These are phyloP conservation scores for Casuarina glauca DNA, from an alignment of 306 rosid species.

Conservation along the genomic window DNA sequence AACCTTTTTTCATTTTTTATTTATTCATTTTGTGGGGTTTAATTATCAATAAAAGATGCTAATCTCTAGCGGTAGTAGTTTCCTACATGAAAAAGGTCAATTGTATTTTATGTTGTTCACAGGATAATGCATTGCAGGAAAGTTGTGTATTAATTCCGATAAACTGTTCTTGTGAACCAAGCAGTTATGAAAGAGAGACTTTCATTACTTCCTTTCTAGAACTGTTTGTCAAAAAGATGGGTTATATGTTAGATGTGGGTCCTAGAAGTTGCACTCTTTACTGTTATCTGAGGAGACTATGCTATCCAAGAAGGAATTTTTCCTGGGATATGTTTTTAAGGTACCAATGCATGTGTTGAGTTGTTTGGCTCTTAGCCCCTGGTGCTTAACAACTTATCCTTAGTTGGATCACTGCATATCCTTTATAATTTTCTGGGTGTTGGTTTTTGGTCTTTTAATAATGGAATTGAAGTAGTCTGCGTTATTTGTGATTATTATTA, in stretches of 20 bases:
- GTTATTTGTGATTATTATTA: slow-evolving; percentile 14
- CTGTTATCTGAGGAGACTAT: not conserved
- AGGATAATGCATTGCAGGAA: not conserved
- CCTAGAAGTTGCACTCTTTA: not conserved
- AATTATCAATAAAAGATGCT: not conserved
- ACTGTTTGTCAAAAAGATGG: not conserved
- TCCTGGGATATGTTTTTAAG: not conserved
- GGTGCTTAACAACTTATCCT: not conserved
- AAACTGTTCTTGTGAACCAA: not conserved
- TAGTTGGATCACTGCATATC: not conserved
- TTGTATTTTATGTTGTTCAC: not conserved
- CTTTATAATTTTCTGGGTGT: slow-evolving; percentile 4
- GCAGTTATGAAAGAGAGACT: not conserved
- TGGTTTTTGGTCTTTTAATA: slow-evolving; percentile 6
- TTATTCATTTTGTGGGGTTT: not conserved
- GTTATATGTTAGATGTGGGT: not conserved
- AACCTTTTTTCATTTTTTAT: not conserved
- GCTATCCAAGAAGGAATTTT: not conserved
- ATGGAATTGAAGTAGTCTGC: slow-evolving; percentile 10
- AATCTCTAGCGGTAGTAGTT: not conserved
- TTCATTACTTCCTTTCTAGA: not conserved
- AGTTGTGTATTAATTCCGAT: not conserved
- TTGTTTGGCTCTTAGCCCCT: not conserved
- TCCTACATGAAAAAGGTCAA: not conserved
- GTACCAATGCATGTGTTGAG: not conserved